Conservation (phyloP, 768 basidiomycete species). For the Rhizopogon roseolus region DNA sequence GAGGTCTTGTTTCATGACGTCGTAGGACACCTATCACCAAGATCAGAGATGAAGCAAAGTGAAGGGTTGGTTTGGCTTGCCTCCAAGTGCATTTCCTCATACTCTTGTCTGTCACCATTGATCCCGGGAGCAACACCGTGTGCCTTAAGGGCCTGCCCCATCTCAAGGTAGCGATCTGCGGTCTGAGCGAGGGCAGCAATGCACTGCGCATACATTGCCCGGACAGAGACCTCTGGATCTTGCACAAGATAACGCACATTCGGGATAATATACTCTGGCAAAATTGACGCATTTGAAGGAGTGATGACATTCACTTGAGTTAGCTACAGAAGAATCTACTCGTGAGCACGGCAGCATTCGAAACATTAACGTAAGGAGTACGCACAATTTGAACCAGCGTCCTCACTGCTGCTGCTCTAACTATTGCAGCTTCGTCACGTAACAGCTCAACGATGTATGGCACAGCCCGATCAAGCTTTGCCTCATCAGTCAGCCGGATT, state of each 20-base stretch:
- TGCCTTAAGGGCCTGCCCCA: constrained; percentile 86
- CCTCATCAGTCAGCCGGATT: constrained; percentile 86
- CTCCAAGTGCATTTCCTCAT: constrained; percentile 79
- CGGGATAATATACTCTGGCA: constrained; percentile 94
- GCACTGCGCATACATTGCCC: constrained; percentile 80
- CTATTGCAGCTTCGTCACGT: constrained; percentile 78
- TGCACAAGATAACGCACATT: constrained; percentile 78
- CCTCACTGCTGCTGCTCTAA: constrained; percentile 74
- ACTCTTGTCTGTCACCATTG: constrained; percentile 54
- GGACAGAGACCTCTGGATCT: constrained; percentile 81
- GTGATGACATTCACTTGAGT: constrained; percentile 70
- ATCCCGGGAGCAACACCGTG: constrained; percentile 54
- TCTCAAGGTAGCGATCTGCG: constrained; percentile 84
- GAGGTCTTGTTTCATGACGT: constrained; percentile 79
- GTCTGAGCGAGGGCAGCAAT: constrained; percentile 83
- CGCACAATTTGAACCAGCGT: constrained; percentile 81
- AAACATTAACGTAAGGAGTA: constrained; percentile 6
- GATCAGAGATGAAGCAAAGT: not conserved
- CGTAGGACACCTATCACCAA: constrained; percentile 75
- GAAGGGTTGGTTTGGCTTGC: constrained; percentile 30
- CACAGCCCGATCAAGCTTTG: constrained; percentile 88
- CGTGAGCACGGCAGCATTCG: not conserved
- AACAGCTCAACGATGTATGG: constrained; percentile 89
- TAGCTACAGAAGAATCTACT: constrained; percentile 36
- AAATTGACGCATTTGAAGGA: constrained; percentile 61